Conservation (phyloP, 805 yeast genomes). For the Saccharomycopsis sp. region DNA sequence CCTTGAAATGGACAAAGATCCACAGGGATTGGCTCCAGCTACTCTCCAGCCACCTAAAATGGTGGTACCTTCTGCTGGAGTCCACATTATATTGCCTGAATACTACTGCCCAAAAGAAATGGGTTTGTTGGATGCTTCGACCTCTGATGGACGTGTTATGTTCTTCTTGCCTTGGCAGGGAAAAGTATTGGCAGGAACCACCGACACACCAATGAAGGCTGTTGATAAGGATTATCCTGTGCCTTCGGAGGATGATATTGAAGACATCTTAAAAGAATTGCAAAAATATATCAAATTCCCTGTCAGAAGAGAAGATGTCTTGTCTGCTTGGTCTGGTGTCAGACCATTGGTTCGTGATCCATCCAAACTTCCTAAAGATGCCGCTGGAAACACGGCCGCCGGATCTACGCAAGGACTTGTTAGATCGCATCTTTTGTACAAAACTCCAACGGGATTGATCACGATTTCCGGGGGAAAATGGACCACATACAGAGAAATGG, state of each 20-base stretch:
- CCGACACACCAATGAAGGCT: slow-evolving; percentile 76
- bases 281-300: slow-evolving; percentile 87
- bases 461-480: slow-evolving; percentile 97
- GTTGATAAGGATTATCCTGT: slow-evolving; percentile 65
- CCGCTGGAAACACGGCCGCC: slow-evolving; percentile 31
- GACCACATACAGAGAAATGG: slow-evolving; percentile 98
- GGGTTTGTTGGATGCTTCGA: slow-evolving; percentile 87
- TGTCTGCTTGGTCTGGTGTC: slow-evolving; percentile 96
- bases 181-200: slow-evolving; percentile 91
- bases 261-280: slow-evolving; percentile 78
- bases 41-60: slow-evolving; percentile 52
- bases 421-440: slow-evolving; percentile 76
- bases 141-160: slow-evolving; percentile 94
- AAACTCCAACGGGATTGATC: slow-evolving; percentile 66
- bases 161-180: slow-evolving; percentile 98
- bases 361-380: slow-evolving; percentile 29
- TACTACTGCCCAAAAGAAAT: slow-evolving; percentile 81
- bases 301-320: slow-evolving; percentile 82
- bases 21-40: slow-evolving; percentile 56
- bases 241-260: slow-evolving; percentile 83
- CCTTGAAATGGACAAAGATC: slow-evolving; percentile 77
- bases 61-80: slow-evolving; percentile 95
- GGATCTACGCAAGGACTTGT: slow-evolving; percentile 80
- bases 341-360: slow-evolving; percentile 92
- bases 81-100: slow-evolving; percentile 86